Conservation (phyloP, 148 eudicot species). For the Hydrangea macrophylla region DNA sequence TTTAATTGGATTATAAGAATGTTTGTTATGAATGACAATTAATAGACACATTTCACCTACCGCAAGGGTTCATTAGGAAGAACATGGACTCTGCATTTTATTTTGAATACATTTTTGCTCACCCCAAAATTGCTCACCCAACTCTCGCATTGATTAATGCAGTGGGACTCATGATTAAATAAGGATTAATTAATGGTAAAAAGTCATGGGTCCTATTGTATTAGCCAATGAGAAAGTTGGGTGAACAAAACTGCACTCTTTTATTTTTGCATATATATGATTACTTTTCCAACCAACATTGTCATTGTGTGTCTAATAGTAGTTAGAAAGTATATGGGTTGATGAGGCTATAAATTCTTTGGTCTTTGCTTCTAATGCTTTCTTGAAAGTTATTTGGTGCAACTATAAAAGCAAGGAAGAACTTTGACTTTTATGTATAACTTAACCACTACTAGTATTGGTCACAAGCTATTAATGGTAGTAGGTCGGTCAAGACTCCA, state of each 20-base stretch:
- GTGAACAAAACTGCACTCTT: too few relatives aligned
- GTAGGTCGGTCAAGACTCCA: neutral
- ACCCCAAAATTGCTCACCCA: too few relatives aligned
- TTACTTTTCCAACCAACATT: too few relatives aligned
- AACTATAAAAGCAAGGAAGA: neutral
- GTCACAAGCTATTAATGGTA: neutral
- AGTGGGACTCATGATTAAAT: too few relatives aligned
- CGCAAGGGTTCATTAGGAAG: neutral
- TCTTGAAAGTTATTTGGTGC: constrained; percentile 7
- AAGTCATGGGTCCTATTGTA: too few relatives aligned
- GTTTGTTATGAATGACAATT: neutral
- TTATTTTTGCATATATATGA: neutral
- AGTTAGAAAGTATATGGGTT: constrained; percentile 7
- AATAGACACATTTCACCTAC: neutral
- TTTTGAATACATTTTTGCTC: neutral
- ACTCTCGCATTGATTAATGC: too few relatives aligned
- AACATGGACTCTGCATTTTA: neutral
- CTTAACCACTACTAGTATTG: neutral
- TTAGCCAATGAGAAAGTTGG: too few relatives aligned
- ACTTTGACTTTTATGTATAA: neutral
- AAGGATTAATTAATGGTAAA: too few relatives aligned
- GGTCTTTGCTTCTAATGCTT: neutral
- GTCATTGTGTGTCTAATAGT: constrained; percentile 1
- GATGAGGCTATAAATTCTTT: constrained; percentile 5
- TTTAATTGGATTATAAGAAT: neutral